These are phyloP conservation scores for Boletus tylopilopsis DNA, from an alignment of 768 basidiomycete species.

Conservation along the genomic window DNA sequence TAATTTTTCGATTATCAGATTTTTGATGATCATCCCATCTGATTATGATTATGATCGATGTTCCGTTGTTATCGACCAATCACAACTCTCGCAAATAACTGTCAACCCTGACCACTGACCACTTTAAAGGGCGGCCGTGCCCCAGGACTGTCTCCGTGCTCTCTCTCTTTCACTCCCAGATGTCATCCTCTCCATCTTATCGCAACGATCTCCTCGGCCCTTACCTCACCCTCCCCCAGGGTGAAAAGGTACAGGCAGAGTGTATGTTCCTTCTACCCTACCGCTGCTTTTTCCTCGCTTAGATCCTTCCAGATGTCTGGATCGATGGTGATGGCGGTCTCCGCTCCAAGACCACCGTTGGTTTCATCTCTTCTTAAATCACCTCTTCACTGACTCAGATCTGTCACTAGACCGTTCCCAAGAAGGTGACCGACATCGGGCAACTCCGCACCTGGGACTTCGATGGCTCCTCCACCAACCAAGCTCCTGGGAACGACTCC, in stretches of 20 bases:
- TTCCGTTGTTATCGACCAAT: conserved; percentile 33
- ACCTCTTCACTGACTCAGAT: background rate
- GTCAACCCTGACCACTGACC: conserved; percentile 20
- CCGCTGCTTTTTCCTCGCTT: background rate
- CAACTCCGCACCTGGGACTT: conserved; percentile 99
- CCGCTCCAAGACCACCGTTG: conserved; percentile 92
- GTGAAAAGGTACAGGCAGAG: conserved; percentile 92
- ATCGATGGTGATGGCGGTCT: conserved; percentile 93
- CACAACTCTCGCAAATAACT: conserved; percentile 18
- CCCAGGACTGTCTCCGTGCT: background rate
- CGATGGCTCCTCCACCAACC: conserved; percentile 96
- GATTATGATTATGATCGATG: background rate
- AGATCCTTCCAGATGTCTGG: conserved; percentile 77
- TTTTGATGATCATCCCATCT: conserved; percentile 8
- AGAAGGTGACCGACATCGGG: conserved; percentile 82
- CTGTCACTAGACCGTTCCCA: conserved; percentile 68
- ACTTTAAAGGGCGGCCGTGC: conserved; percentile 24
- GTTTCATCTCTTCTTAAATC: conserved; percentile 23
- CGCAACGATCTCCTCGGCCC: conserved; percentile 85
- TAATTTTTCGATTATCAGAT: background rate
- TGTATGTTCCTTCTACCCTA: conserved; percentile 44
- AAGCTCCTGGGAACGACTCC: conserved; percentile 93
- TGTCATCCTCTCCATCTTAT: conserved; percentile 41
- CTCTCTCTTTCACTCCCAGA: conserved; percentile 7
- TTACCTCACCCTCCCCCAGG: conserved; percentile 86